phyloP scores from a whole-genome alignment of 768 basidiomycete genomes.

The Boletus coccyginus region DNA sequence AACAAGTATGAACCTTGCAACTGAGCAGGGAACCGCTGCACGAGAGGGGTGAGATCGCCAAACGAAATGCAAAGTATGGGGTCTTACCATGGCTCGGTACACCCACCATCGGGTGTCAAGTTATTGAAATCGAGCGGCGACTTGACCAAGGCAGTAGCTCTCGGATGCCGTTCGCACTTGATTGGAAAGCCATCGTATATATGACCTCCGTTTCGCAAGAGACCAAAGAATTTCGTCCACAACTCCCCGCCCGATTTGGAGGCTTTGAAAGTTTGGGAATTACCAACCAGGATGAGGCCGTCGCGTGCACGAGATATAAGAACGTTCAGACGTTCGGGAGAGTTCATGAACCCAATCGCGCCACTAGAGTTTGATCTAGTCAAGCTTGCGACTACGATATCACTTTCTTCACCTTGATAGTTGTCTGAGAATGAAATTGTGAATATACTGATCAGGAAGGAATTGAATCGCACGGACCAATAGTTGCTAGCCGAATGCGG shows the following conservation, averaged over 20 bases:
- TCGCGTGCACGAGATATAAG: slow-evolving; percentile 67
- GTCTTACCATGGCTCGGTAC: slow-evolving; percentile 54
- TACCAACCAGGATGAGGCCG: slow-evolving; percentile 65
- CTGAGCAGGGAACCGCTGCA: slow-evolving; percentile 46
- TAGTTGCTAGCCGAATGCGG: slow-evolving; percentile 57
- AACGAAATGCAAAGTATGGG: not conserved
- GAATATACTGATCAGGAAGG: not conserved
- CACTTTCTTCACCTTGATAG: slow-evolving; percentile 74
- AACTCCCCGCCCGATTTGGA: slow-evolving; percentile 49
- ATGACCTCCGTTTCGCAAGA: slow-evolving; percentile 42
- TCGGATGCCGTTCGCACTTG: slow-evolving; percentile 54
- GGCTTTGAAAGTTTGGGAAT: slow-evolving; percentile 53
- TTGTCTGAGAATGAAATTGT: slow-evolving; percentile 46
- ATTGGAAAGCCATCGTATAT: slow-evolving; percentile 61
- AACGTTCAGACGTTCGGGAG: slow-evolving; percentile 69
- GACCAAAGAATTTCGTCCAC: slow-evolving; percentile 49
- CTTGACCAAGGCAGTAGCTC: slow-evolving; percentile 37
- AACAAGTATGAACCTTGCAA: slow-evolving; percentile 54
- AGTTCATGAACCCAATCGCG: slow-evolving; percentile 71
- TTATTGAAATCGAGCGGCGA: slow-evolving; percentile 47
- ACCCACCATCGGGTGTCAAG: slow-evolving; percentile 61
- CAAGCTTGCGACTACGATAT: slow-evolving; percentile 61
- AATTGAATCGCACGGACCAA: slow-evolving; percentile 41
- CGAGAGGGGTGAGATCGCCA: not conserved
- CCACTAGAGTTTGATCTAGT: slow-evolving; percentile 54